phyloP scores from a whole-genome alignment of 164 flowering plant species.

The Houttuynia cordata region DNA sequence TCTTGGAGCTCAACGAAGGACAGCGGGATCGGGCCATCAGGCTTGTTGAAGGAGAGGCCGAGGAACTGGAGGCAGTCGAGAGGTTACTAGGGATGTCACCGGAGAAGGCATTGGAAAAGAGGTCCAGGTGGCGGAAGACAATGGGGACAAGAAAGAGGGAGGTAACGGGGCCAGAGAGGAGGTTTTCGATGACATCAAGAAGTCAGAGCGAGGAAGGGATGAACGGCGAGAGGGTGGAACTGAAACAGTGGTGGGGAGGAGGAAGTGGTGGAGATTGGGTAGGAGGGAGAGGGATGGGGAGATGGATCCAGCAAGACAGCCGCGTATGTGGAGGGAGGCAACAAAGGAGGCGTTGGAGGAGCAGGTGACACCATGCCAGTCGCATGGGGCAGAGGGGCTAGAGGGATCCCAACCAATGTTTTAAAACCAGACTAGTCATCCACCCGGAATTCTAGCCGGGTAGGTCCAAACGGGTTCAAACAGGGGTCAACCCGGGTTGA shows the following conservation, averaged over 20 bases:
- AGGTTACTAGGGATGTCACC: conserved; percentile 37
- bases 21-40: conserved; percentile 57
- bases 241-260: conserved; percentile 45
- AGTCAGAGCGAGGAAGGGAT: conserved; percentile 26
- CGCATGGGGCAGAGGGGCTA: conserved; percentile 71
- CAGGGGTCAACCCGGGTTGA: no score
- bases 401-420: conserved; percentile 65
- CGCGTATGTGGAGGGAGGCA: conserved; percentile 72
- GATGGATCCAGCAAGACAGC: conserved; percentile 47
- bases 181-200: conserved; percentile 30
- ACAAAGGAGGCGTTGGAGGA: conserved; percentile 28
- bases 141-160: conserved; percentile 12
- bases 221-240: conserved; percentile 31
- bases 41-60: conserved; percentile 53
- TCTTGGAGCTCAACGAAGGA: conserved; percentile 42
- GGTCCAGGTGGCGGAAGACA: conserved; percentile 52
- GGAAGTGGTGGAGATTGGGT: conserved; percentile 44
- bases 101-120: no score
- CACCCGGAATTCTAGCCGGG: no score
- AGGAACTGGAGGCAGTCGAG: conserved; percentile 32
- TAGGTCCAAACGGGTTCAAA: no score
- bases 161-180: conserved; percentile 27
- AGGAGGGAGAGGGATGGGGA: conserved; percentile 26
- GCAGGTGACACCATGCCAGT: conserved; percentile 82
- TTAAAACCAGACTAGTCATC: no score